Evolutionary conservation across 495 filamentous ascomycete genomes (phyloP).

Genomic region (Extremus antarcticus): DNA sequence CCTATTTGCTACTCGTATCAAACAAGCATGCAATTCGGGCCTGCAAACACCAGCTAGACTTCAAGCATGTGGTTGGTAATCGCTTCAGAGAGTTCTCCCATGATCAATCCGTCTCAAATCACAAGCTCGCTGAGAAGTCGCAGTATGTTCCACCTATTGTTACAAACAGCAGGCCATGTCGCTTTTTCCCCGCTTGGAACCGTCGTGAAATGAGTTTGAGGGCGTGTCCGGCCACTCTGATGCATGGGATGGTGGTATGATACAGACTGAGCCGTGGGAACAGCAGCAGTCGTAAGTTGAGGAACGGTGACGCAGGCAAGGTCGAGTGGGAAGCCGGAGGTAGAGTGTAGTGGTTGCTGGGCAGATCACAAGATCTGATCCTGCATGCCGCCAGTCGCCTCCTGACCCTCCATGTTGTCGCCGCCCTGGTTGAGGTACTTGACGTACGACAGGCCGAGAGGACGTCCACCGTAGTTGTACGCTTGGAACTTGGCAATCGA

Average conservation of each 20-base stretch:
- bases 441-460: conserved; percentile 82
- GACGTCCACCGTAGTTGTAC: conserved; percentile 93
- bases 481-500: conserved; percentile 94
- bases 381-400: conserved; percentile 66
- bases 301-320: not conserved
- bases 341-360: not conserved
- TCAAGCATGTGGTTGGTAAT: not conserved
- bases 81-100: too few species aligned
- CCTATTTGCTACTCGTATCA: conserved; percentile 6
- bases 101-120: not conserved
- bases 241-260: conserved; percentile 4
- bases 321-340: not conserved
- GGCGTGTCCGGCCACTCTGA: not conserved
- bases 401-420: conserved; percentile 60
- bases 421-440: conserved; percentile 69
- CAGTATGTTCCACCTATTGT: conserved; percentile 2
- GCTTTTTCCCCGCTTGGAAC: not conserved
- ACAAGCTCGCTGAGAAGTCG: not conserved
- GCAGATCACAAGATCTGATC: conserved; percentile 89
- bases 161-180: not conserved
- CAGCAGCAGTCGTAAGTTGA: conserved; percentile 2
- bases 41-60: not conserved
- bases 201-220: not conserved
- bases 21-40: not conserved
- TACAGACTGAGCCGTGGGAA: conserved; percentile 5